Evolutionary conservation across 2,329 filamentous ascomycete species (phyloP), one percentile per base, ranked within the genome.

Genomic region (Lachnellula cervina): DNA sequence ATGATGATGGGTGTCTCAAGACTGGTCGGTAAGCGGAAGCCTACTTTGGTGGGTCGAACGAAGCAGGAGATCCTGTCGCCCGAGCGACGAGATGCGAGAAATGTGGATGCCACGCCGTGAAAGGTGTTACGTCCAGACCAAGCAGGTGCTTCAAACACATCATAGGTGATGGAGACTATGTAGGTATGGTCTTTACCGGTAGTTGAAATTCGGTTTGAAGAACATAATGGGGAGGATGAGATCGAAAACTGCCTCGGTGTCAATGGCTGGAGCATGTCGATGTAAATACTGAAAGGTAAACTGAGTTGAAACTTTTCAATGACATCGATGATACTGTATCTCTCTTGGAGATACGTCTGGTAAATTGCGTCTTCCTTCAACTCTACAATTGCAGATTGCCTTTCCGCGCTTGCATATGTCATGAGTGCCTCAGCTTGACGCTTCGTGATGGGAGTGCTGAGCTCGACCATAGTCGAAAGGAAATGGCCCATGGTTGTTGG

Each of bases 101-200:
- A 87, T 54, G 74, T 80, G 0, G 81, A 82, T 2, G 84, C 81
- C 1, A 87, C 83, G 50, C 85, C 50, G 2, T 21, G 16, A n/a
- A 51, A 51, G 4, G 21, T 43, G 14, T 40, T 40, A n/a, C 43
- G n/a, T 8, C 49, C 38, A n/a, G 14, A 17, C 16, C 16, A 32
- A 14, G 37, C 49, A n/a, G 37, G 14, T 4, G 50, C 17, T 14
- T 38, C 11, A n/a, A 45, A 25, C 8, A 52, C 35, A 34, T 37
- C 17, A 17, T 34, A 45, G 16, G 50, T 46, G 8, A 52, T 35
- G n/a, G 14, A 35, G 14, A n/a, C 25, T 2, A 25, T 28, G 25
- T 11, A 9, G 8, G 40, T 14, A 16, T 50, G 32, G 34, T 50
- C 48, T 17, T n/a, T 3, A 13, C n/a, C 9, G n/a, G 37, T 7